Conservation (phyloP, 2,329 filamentous ascomycete species). For the Colletotrichum echinochloae region DNA sequence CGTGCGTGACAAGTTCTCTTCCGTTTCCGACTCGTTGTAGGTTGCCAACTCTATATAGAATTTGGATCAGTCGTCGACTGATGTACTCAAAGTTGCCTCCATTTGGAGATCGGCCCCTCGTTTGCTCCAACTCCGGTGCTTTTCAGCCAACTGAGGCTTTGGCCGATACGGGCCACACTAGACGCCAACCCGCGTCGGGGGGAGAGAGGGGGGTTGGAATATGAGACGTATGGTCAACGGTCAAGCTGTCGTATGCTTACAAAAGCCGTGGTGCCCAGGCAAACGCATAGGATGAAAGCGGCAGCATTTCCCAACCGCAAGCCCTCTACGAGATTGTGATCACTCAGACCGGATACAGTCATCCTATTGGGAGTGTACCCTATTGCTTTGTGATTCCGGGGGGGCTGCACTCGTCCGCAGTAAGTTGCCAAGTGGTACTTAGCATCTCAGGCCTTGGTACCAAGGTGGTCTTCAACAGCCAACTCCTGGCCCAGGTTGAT, state of each 20-base stretch:
- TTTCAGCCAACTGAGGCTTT: conserved; percentile 10
- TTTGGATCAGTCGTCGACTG: neutral
- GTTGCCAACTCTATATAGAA: neutral
- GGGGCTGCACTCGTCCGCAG: neutral
- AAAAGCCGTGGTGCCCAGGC: neutral
- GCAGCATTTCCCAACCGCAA: neutral
- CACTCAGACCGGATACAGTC: neutral
- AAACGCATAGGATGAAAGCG: neutral
- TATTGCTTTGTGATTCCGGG: neutral
- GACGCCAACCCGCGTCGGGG: conserved; percentile 18
- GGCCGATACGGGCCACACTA: conserved; percentile 15
- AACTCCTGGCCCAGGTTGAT: neutral
- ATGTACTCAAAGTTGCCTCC: neutral
- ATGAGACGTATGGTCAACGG: conserved; percentile 25
- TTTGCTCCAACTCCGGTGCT: conserved; percentile 9
- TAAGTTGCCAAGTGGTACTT: neutral
- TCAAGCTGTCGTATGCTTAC: neutral
- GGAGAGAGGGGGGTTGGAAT: too few relatives aligned
- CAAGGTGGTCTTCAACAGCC: neutral
- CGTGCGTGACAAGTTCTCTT: neutral
- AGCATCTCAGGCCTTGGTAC: neutral
- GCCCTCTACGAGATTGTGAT: neutral
- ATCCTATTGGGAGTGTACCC: neutral
- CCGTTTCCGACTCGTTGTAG: neutral
- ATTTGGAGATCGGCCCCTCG: conserved; percentile 27